Conservation (phyloP, 495 filamentous ascomycete genomes). For the Penicillium paradoxum region DNA sequence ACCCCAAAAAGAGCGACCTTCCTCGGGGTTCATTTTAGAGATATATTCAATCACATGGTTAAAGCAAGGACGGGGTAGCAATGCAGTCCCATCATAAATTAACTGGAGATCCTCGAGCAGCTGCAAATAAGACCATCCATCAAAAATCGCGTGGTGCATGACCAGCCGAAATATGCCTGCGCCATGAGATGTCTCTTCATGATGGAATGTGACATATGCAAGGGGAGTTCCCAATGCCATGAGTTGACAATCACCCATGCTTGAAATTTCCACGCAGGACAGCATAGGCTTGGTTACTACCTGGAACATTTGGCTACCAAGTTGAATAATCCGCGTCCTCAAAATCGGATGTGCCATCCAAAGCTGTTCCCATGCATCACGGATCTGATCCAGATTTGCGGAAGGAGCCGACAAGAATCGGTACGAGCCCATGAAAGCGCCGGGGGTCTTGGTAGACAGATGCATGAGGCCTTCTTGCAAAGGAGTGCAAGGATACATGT, state of each 20-base stretch:
- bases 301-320: slow-evolving; percentile 11
- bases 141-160: slow-evolving; percentile 23
- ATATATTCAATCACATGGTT: background rate
- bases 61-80: background rate
- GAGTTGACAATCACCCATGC: background rate
- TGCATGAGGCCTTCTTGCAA: slow-evolving; percentile 58
- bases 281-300: background rate
- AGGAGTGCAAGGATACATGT: slow-evolving; percentile 58
- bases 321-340: slow-evolving; percentile 33
- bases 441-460: slow-evolving; percentile 37
- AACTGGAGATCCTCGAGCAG: background rate
- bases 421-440: background rate
- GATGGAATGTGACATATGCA: background rate
- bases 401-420: slow-evolving; percentile 6
- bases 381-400: slow-evolving; percentile 32
- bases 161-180: slow-evolving; percentile 28
- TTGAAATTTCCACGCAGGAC: background rate
- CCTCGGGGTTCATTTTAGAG: background rate
- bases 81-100: background rate
- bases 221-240: background rate
- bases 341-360: slow-evolving; percentile 25
- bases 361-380: slow-evolving; percentile 36
- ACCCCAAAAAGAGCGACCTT: background rate
- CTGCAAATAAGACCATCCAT: slow-evolving; percentile 5
- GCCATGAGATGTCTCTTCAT: background rate